phyloP scores from a whole-genome alignment of 2,329 filamentous ascomycete species.

The Lecanicillium sp. region DNA sequence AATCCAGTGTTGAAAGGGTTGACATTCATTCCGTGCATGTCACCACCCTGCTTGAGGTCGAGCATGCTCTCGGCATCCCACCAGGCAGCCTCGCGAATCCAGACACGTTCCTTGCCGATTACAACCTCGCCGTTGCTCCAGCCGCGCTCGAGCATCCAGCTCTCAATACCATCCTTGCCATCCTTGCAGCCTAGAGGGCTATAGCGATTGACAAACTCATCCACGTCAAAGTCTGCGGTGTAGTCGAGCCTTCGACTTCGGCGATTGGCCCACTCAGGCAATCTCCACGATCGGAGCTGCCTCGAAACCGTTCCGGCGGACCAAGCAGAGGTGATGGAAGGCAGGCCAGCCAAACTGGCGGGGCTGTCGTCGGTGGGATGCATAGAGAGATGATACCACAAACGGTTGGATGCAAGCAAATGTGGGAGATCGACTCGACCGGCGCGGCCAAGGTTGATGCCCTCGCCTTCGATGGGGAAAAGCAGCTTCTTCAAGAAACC shows the following conservation, averaged over 20 bases:
- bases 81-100: conserved; percentile 92
- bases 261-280: conserved; percentile 94
- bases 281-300: conserved; percentile 85
- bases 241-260: conserved; percentile 88
- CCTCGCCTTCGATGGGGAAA: conserved; percentile 69
- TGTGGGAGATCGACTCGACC: conserved; percentile 72
- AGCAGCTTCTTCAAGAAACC: conserved; percentile 76
- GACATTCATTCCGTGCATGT: conserved; percentile 31
- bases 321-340: conserved; percentile 75
- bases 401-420: conserved; percentile 72
- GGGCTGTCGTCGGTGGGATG: conserved; percentile 87
- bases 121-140: conserved; percentile 98
- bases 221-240: conserved; percentile 90
- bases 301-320: conserved; percentile 88
- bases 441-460: conserved; percentile 70
- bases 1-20: conserved; percentile 41
- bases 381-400: conserved; percentile 90
- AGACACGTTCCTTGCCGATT: conserved; percentile 82
- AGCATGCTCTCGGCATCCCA: conserved; percentile 98
- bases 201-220: conserved; percentile 85
- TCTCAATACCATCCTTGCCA: conserved; percentile 87
- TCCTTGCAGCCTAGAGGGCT: conserved; percentile 77
- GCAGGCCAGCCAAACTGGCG: conserved; percentile 62
- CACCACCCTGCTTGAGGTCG: conserved; percentile 67
- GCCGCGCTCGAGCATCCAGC: conserved; percentile 86